Evolutionary conservation across 2,329 filamentous ascomycete genomes (phyloP).

Genomic region (Chrysoporthe puriensis): DNA sequence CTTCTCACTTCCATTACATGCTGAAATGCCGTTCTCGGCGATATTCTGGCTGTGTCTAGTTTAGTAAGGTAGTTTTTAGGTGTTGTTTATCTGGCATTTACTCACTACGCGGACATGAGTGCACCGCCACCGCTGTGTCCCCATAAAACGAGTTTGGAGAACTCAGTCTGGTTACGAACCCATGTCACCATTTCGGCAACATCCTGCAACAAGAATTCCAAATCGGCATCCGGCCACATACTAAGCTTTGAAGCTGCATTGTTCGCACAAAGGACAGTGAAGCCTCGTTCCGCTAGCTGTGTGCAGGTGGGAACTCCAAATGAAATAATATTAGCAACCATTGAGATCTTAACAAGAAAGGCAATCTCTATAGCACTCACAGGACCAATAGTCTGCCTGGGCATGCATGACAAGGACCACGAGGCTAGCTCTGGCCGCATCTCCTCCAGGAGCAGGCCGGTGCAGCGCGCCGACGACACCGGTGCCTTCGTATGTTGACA

Average conservation of each 20-base stretch:
- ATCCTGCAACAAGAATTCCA: conserved; percentile 29
- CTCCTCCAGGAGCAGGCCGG: conserved; percentile 15
- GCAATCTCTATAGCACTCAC: background rate
- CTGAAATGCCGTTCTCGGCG: conserved; percentile 30
- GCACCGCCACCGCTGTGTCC: conserved; percentile 29
- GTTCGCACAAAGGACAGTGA: conserved; percentile 30
- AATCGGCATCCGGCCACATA: conserved; percentile 29
- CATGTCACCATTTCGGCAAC: conserved; percentile 25
- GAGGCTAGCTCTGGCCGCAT: conserved; percentile 20
- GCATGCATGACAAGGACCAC: conserved; percentile 31
- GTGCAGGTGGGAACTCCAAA: conserved; percentile 25
- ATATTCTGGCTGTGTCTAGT: conserved; percentile 25
- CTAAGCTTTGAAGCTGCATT: conserved; percentile 29
- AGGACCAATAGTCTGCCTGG: conserved; percentile 30
- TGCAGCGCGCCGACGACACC: conserved; percentile 29
- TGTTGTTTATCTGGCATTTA: background rate
- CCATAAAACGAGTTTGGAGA: conserved; percentile 14
- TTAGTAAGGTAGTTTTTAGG: background rate
- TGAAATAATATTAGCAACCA: background rate
- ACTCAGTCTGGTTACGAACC: conserved; percentile 26
- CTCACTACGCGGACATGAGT: conserved; percentile 30
- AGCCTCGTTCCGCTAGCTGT: conserved; percentile 29
- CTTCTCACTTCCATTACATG: conserved; percentile 31
- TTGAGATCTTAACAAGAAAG: background rate
- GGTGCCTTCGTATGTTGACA: background rate